These are phyloP conservation scores for Anthracocystis walkeri DNA, from an alignment of 1,284 basidiomycete genomes.

Conservation along the genomic window DNA sequence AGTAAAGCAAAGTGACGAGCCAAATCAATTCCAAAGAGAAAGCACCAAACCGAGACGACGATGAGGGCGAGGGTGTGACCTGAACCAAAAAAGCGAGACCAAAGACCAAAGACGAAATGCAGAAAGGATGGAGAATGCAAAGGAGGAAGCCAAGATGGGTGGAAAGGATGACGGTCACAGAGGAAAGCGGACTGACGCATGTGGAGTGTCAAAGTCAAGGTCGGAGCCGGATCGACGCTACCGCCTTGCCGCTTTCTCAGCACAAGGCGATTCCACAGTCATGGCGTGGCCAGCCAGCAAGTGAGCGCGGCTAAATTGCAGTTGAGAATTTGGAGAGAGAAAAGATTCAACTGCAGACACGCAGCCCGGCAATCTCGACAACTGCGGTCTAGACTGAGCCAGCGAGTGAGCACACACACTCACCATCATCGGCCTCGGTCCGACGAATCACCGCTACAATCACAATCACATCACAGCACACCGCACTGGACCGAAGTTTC, in stretches of 20 bases:
- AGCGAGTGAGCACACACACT: too few relatives aligned
- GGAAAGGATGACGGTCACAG: neutral
- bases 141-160: neutral
- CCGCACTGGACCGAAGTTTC: too few relatives aligned
- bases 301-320: neutral
- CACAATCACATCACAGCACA: too few relatives aligned
- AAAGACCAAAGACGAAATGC: conserved; percentile 1
- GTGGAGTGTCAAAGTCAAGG: neutral
- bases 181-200: conserved; percentile 2
- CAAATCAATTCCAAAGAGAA: conserved; percentile 13
- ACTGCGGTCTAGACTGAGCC: too few relatives aligned
- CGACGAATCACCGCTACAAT: too few relatives aligned
- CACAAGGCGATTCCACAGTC: neutral
- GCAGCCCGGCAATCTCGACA: too few relatives aligned
- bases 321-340: too few relatives aligned
- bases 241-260: neutral
- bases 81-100: neutral
- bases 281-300: neutral
- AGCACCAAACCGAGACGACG: conserved; percentile 7
- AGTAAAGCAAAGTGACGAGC: neutral
- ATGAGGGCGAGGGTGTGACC: neutral
- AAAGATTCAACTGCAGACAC: too few relatives aligned
- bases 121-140: neutral
- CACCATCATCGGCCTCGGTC: too few relatives aligned
- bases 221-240: conserved; percentile 7